phyloP scores from a whole-genome alignment of 208 protist species.

The Vickermania ingenoplastis region DNA sequence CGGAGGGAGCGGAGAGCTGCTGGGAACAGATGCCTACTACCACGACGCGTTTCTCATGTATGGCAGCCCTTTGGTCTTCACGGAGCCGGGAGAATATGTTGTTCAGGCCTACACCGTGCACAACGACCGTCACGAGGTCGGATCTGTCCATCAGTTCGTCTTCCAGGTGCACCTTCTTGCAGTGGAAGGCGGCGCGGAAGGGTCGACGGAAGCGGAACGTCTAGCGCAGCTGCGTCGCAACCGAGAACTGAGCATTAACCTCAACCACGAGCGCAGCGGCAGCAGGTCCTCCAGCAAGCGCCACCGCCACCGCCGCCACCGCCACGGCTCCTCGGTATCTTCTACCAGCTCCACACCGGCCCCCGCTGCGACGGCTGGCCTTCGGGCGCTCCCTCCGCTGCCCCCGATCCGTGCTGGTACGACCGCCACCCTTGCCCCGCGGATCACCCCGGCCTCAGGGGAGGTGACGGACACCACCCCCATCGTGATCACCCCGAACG shows the following conservation, averaged over 20 bases:
- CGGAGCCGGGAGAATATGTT: constrained; percentile 36
- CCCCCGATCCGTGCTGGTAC: neutral
- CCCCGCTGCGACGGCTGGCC: neutral
- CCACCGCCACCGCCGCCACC: neutral
- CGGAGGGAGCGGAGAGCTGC: constrained; percentile 11
- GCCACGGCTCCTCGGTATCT: neutral
- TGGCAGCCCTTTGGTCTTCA: constrained; percentile 42
- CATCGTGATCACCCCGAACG: constrained; percentile 48
- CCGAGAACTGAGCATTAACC: neutral
- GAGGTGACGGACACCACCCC: constrained; percentile 63
- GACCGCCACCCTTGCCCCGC: constrained; percentile 25
- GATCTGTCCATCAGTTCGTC: constrained; percentile 53
- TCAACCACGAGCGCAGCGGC: neutral
- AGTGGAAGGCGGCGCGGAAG: neutral
- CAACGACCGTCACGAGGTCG: constrained; percentile 27
- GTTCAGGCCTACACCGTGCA: constrained; percentile 62
- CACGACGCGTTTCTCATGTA: constrained; percentile 48
- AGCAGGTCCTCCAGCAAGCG: neutral
- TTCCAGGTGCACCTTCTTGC: constrained; percentile 20
- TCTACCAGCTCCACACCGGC: neutral
- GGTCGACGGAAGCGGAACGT: neutral
- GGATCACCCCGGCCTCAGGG: constrained; percentile 41
- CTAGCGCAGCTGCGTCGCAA: neutral
- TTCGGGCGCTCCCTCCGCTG: neutral
- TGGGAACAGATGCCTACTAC: constrained; percentile 45